These are phyloP conservation scores for Lactifluus volemus DNA, from an alignment of 768 basidiomycete genomes.

Conservation along the genomic window DNA sequence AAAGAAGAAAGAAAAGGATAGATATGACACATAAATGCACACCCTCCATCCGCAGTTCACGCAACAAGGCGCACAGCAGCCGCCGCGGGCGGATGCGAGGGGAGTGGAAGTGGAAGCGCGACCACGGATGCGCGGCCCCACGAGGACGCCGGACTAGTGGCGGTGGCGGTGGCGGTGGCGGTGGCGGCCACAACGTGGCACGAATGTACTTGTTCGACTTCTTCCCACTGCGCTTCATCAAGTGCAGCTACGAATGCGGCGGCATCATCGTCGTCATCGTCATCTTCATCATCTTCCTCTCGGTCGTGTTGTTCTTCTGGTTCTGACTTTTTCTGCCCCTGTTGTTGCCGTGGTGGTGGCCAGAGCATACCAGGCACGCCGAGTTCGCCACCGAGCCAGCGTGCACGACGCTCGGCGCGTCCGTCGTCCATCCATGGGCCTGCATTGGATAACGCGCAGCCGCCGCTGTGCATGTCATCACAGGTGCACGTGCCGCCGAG, in stretches of 20 bases:
- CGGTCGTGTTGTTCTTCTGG: no score
- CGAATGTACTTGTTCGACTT: not conserved
- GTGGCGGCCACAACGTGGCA: not conserved
- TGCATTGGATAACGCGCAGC: slow-evolving; percentile 53
- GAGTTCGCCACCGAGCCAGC: slow-evolving; percentile 26
- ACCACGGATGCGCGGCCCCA: slow-evolving; percentile 6
- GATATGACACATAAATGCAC: no score
- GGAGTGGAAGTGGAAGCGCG: slow-evolving; percentile 1
- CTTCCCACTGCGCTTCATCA: not conserved
- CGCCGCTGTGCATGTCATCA: slow-evolving; percentile 37
- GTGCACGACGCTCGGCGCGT: slow-evolving; percentile 22
- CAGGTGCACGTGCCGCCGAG: slow-evolving; percentile 66
- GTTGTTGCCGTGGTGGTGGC: not conserved
- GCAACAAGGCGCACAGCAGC: slow-evolving; percentile 3
- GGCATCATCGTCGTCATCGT: no score
- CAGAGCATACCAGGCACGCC: slow-evolving; percentile 7
- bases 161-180: not conserved
- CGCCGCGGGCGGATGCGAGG: not conserved
- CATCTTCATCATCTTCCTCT: no score
- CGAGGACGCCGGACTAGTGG: not conserved
- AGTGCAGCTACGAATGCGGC: no score
- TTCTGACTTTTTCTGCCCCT: not conserved
- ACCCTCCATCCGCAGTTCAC: not conserved
- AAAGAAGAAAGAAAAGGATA: not conserved
- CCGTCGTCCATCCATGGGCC: slow-evolving; percentile 63